A percentile compares a stretch with the other conserved stretches of the same genome.
Evolutionary conservation across 2,329 filamentous ascomycete species (phyloP).

Genomic region (Arthroderma sp.): DNA sequence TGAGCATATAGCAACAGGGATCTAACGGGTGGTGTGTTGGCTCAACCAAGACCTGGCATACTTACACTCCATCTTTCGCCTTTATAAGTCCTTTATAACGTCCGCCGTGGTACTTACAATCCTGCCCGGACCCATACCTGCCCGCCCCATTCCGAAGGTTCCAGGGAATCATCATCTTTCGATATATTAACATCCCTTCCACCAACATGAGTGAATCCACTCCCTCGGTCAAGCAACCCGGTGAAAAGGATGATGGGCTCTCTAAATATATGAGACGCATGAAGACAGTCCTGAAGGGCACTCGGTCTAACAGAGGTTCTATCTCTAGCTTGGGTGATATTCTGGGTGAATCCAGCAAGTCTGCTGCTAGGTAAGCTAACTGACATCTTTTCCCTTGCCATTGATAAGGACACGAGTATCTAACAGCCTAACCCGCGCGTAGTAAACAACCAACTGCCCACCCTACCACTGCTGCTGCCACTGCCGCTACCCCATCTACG

Average conservation of each 20-base stretch:
- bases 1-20: background rate
- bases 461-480: background rate
- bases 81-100: slow-evolving; percentile 1
- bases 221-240: slow-evolving; percentile 6
- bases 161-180: background rate
- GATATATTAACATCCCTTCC: background rate
- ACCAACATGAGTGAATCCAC: slow-evolving; percentile 9
- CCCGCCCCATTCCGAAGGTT: background rate
- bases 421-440: background rate
- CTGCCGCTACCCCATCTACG: slow-evolving; percentile 1
- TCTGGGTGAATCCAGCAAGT: slow-evolving; percentile 11
- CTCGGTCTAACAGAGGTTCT: slow-evolving; percentile 19
- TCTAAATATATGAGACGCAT: slow-evolving; percentile 28
- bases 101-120: slow-evolving; percentile 1
- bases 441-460: background rate
- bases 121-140: background rate
- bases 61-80: background rate
- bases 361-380: slow-evolving; percentile 7
- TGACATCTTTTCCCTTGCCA: background rate
- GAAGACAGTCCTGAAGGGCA: slow-evolving; percentile 24
- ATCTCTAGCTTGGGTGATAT: slow-evolving; percentile 12
- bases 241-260: slow-evolving; percentile 19
- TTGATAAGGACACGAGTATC: background rate
- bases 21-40: background rate
- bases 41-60: background rate